Evolutionary conservation across 768 basidiomycete species (phyloP), one percentile per base, ranked within the genome.

Genomic region (Tulasnella sp.): DNA sequence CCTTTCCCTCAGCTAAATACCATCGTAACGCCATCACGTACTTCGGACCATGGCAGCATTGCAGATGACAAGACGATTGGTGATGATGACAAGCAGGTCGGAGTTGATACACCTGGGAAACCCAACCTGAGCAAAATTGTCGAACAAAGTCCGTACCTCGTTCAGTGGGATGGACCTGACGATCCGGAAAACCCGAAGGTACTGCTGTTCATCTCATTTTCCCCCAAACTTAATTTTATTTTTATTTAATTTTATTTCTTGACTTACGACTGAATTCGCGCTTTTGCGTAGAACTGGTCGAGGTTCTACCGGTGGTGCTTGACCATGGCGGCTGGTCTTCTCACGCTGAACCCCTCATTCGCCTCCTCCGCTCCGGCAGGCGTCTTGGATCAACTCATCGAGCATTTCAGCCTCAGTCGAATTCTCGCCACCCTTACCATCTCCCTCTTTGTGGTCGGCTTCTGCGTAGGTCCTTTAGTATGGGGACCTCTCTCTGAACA

Each of bases 401-500:
- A 79, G 51, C 26, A 69, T 35, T 78, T 74, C 29, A 40, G 46
- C 16, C 48, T 79, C 42, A 70, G 61, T 26, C n/a, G 23, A 15
- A 73, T 72, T n/a, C 48, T 78, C 57, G 79, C 77, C 1, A 78
- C 70, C 9, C 74, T 80, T 5, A 55, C 70, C 3, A 74, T 80
- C 3, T 79, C 79, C 10, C 57, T 80, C n/a, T 80, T 80, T 73
- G 79, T 80, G 18, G 78, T 73, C 20, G 79, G 79, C 20, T 80
- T 78, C 74, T 83, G 82, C 70, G 80, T 84, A 18, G 84, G 85
- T 32, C 84, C 84, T 1, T 75, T 85, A 11, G 51, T 84, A 10
- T 85, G 82, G 83, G 80, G 82, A 0, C 82, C 82, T 2, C 74
- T 82, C 9, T 81, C 79, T n/a, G 85, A 86, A 77, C 77, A 82